Base-by-base conservation (phyloP, 495 filamentous ascomycete genomes). In the Neurospora cerealis region DNA sequence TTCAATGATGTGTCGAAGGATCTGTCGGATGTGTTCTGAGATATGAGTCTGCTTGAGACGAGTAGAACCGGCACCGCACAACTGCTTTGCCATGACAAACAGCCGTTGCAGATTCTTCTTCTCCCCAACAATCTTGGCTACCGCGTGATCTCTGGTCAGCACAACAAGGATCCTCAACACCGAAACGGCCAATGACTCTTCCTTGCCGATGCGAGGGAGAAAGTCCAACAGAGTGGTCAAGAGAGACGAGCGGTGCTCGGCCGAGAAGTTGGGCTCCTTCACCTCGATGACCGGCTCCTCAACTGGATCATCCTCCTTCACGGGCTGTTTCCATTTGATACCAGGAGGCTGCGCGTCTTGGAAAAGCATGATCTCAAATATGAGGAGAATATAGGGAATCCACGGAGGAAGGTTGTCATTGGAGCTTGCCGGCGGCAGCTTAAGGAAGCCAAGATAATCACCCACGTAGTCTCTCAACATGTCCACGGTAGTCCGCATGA, bases 61-160 rank as follows among this genome's bases (percentile, higher is more conserved):
- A 32, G 91, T 86, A 72, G 92, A 92, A 28, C 90, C 91, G 36
- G 89, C 86, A 36, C 91, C 93, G 32, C 93, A 91, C 54, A 97
- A 88, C 78, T 97, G 95, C 79, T 94, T 95, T 48, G 96, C 89
- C 92, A 97, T 97, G 21, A 97, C 88, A 80, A 99, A 98, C 19
- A 99, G 85, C 24, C 93, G 89, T 78, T 95, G 93, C 71, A 99
- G 85, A 75, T 95, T 95, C 73, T 90, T 91, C 82, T 95, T 97
- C 78, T 98, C 92, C 13, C 91, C 92, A 44, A 99, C 86, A 38
- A 85, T 84, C 70, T 89, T 85, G 13, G 96, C 95, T 73, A 97
- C 86, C 9, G 88, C 83, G 72, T 93, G 89, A 70, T 88, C 86
- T 28, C 96, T 88, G 0, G 96, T 98, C 34, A 99, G 88, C 74